Conservation (phyloP, 176 grass and related monocot genomes). For the Panicum miliaceum region DNA sequence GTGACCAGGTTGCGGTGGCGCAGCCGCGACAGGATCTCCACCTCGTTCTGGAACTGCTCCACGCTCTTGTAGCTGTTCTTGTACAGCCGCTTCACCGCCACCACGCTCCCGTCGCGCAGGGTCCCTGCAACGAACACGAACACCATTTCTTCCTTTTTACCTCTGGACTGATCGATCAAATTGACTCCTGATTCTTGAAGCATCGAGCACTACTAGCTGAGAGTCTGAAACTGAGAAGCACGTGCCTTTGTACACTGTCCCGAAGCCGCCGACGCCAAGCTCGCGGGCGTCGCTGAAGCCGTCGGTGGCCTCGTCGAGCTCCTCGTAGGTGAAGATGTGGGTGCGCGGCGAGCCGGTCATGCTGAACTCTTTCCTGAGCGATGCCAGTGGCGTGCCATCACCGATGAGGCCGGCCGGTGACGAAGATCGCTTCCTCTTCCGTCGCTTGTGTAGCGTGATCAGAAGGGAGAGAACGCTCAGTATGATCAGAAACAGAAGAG, state of each 20-base stretch:
- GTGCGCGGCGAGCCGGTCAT: slow-evolving; percentile 10
- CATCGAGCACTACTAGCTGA: neutral
- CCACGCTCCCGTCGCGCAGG: slow-evolving; percentile 39
- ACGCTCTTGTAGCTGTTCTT: slow-evolving; percentile 66
- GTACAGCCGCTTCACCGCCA: slow-evolving; percentile 77
- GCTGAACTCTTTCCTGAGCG: slow-evolving; percentile 45
- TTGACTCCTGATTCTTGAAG: neutral
- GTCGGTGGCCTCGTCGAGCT: slow-evolving; percentile 62
- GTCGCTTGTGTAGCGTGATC: neutral
- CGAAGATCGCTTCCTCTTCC: slow-evolving; percentile 26
- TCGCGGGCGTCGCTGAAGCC: slow-evolving; percentile 42
- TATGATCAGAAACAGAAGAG: neutral
- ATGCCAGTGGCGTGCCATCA: slow-evolving; percentile 9
- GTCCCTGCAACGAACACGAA: slow-evolving; percentile 22
- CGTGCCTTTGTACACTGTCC: slow-evolving; percentile 66
- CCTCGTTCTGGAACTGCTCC: slow-evolving; percentile 78
- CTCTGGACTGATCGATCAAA: too few species aligned
- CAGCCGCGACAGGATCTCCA: slow-evolving; percentile 62
- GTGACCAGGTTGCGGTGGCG: slow-evolving; percentile 66
- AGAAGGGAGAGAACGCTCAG: neutral
- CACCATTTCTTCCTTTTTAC: too few species aligned
- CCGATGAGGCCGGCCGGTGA: slow-evolving; percentile 38
- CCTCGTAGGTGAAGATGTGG: slow-evolving; percentile 58
- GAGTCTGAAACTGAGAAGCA: neutral
- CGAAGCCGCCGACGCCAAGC: slow-evolving; percentile 66